Evolutionary conservation across 2,329 filamentous ascomycete species (phyloP).

Genomic region (Cryoendolithus antarcticus): DNA sequence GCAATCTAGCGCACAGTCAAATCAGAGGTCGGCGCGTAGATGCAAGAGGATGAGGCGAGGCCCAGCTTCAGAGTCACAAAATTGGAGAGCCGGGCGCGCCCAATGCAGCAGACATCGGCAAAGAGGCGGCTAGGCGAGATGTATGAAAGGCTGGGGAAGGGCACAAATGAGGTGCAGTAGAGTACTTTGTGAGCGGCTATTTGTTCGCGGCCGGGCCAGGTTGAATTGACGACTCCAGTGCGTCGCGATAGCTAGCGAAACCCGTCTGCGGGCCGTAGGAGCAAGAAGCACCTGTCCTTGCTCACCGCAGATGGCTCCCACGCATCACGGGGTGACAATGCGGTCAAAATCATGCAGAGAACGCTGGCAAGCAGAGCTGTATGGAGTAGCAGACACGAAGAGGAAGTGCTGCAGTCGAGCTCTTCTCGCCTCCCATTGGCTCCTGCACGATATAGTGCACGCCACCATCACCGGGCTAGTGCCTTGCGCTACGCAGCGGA

Average conservation of each 20-base stretch:
- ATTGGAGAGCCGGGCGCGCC: conserved; percentile 3
- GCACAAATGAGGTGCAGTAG: conserved; percentile 17
- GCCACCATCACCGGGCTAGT: too few relatives aligned
- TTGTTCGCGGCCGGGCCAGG: conserved; percentile 12
- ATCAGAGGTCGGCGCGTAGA: conserved; percentile 18
- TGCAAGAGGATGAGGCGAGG: conserved; percentile 7
- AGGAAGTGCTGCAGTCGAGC: too few relatives aligned
- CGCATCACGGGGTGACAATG: conserved; percentile 5
- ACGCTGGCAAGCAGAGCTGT: too few relatives aligned
- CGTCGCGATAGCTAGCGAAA: conserved; percentile 7
- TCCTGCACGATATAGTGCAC: too few relatives aligned
- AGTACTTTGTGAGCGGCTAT: conserved; percentile 12
- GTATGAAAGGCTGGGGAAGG: conserved; percentile 17
- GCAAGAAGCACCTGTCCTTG: background rate
- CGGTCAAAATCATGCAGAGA: too few relatives aligned
- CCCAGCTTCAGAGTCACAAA: conserved; percentile 6
- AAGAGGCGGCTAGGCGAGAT: conserved; percentile 17
- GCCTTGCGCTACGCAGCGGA: too few relatives aligned
- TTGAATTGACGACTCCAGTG: conserved; percentile 1
- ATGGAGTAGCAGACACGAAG: too few relatives aligned
- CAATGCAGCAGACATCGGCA: conserved; percentile 7
- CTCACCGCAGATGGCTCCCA: conserved; percentile 11
- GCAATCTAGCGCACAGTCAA: conserved; percentile 16
- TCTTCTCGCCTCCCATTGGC: too few relatives aligned
- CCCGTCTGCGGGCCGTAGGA: conserved; percentile 1